A percentile compares a stretch with the other conserved stretches of the same genome.
Evolutionary conservation across 371 early-diverging fungal species (phyloP).

Genomic region (Lichtheimia ornata): DNA sequence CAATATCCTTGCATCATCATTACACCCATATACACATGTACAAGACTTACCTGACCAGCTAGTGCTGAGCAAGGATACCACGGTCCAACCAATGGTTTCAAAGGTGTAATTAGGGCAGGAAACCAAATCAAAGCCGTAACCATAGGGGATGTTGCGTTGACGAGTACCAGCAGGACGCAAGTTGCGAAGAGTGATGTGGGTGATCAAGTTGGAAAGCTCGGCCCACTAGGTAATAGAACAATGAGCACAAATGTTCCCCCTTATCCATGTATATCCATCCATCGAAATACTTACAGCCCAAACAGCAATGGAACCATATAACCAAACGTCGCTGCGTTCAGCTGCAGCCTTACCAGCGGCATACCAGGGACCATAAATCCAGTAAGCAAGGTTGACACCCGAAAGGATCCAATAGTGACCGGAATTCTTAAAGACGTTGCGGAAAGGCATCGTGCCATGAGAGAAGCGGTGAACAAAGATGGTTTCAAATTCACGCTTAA

Average conservation of each 20-base stretch:
- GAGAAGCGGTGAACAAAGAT: slow-evolving; percentile 93
- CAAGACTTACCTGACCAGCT: slow-evolving; percentile 64
- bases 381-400: slow-evolving; percentile 86
- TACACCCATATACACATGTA: background rate
- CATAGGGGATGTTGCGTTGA: slow-evolving; percentile 87
- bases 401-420: slow-evolving; percentile 93
- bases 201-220: slow-evolving; percentile 83
- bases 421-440: slow-evolving; percentile 93
- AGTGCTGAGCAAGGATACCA: slow-evolving; percentile 75
- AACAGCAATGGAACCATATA: slow-evolving; percentile 62
- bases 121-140: slow-evolving; percentile 92
- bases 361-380: slow-evolving; percentile 78
- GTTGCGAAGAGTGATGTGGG: slow-evolving; percentile 87
- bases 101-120: slow-evolving; percentile 94
- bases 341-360: slow-evolving; percentile 54
- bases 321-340: slow-evolving; percentile 55
- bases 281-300: slow-evolving; percentile 62
- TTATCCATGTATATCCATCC: background rate
- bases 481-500: slow-evolving; percentile 94
- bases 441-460: slow-evolving; percentile 93
- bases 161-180: slow-evolving; percentile 92
- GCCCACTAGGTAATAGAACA: slow-evolving; percentile 51
- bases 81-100: slow-evolving; percentile 87
- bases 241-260: background rate
- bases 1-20: slow-evolving; percentile 1